phyloP scores from a whole-genome alignment of 176 grass and related monocot genomes.

The Oryza glumipatula region DNA sequence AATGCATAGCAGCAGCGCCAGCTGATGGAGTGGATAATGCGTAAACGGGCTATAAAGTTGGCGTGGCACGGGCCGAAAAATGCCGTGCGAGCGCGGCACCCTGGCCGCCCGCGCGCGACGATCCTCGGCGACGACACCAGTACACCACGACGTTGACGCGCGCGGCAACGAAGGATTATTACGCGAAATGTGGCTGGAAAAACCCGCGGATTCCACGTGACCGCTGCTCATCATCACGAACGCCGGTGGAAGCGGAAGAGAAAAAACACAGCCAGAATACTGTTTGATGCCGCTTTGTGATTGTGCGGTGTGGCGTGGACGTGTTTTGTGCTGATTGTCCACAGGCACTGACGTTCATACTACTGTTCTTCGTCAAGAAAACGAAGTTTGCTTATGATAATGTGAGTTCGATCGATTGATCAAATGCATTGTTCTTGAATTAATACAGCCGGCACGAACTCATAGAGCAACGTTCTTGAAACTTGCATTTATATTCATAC shows the following conservation, averaged over 20 bases:
- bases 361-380: neutral
- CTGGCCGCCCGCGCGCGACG: slow-evolving; percentile 12
- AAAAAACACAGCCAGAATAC: too few relatives aligned
- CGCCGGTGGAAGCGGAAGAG: too few relatives aligned
- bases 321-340: neutral
- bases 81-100: slow-evolving; percentile 36
- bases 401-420: too few relatives aligned
- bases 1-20: neutral
- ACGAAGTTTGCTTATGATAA: too few relatives aligned
- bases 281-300: neutral
- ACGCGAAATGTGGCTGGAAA: neutral
- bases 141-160: neutral
- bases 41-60: neutral
- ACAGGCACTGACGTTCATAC: neutral
- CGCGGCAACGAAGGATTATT: neutral
- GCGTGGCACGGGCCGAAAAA: neutral
- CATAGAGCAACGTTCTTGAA: neutral
- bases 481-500: slow-evolving; percentile 41
- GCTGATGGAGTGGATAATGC: slow-evolving; percentile 16
- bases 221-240: neutral
- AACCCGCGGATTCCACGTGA: neutral
- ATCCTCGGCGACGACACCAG: neutral
- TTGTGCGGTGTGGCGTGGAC: neutral
- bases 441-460: too few relatives aligned
- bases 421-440: too few relatives aligned